Conservation (phyloP, 176 grass and related monocot genomes). For the Carex kokanica region DNA sequence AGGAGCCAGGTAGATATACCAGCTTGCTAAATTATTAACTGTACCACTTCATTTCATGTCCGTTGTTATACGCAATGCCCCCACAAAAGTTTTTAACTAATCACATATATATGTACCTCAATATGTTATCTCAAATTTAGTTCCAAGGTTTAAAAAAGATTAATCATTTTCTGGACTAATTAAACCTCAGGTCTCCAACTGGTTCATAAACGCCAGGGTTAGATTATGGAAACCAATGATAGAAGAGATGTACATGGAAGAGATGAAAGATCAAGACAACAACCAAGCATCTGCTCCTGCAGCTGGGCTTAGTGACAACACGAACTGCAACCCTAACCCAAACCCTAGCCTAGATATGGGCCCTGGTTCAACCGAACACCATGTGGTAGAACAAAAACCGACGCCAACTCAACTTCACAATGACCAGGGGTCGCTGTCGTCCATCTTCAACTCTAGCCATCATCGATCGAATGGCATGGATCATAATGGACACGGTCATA, state of each 20-base stretch:
- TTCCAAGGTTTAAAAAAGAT: background rate
- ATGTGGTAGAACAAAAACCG: constrained; percentile 54
- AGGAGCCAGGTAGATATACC: constrained; percentile 68
- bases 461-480: background rate
- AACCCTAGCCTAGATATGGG: constrained; percentile 31
- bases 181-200: constrained; percentile 67
- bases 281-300: background rate
- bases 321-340: constrained; percentile 38
- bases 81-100: constrained; percentile 23
- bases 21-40: constrained; percentile 12
- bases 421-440: constrained; percentile 57
- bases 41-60: background rate
- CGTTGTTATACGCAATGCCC: constrained; percentile 11
- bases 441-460: constrained; percentile 58
- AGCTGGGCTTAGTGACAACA: background rate
- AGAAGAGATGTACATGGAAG: constrained; percentile 95
- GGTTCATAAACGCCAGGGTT: constrained; percentile 80
- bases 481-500: background rate
- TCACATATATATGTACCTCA: background rate
- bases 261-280: constrained; percentile 57
- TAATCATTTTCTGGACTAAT: background rate
- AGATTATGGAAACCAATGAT: constrained; percentile 97
- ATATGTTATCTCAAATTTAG: constrained; percentile 17
- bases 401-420: constrained; percentile 55
- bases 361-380: background rate